Evolutionary conservation across 1,284 basidiomycete genomes (phyloP).

Genomic region (Boletus sp.): DNA sequence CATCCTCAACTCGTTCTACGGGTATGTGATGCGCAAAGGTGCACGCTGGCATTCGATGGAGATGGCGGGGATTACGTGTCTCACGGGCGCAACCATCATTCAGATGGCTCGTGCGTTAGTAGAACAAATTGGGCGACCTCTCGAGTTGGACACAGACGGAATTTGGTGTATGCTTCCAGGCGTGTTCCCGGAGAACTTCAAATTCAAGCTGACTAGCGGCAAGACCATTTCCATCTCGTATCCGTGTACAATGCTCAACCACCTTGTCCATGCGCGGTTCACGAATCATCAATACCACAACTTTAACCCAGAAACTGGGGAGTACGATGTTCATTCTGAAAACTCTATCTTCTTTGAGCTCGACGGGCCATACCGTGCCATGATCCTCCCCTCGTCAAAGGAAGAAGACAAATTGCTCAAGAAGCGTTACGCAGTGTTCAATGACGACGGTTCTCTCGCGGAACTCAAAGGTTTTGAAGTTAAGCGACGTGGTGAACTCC

Average conservation of each 20-base stretch:
- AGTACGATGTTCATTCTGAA: slow-evolving; percentile 87
- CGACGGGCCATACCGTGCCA: slow-evolving; percentile 97
- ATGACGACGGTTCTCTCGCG: slow-evolving; percentile 94
- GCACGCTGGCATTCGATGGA: slow-evolving; percentile 99
- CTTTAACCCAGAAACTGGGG: slow-evolving; percentile 78
- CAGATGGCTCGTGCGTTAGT: slow-evolving; percentile 99
- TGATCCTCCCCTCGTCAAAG: slow-evolving; percentile 99
- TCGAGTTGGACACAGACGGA: slow-evolving; percentile 98
- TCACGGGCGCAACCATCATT: slow-evolving; percentile 98
- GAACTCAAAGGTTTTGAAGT: slow-evolving; percentile 99
- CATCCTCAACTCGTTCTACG: slow-evolving; percentile 99
- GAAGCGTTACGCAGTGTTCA: slow-evolving; percentile 99
- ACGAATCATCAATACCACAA: slow-evolving; percentile 99
- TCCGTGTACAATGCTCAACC: slow-evolving; percentile 99
- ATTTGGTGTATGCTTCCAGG: slow-evolving; percentile 99
- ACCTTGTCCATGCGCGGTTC: slow-evolving; percentile 92
- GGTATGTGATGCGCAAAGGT: slow-evolving; percentile 99
- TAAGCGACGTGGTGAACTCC: slow-evolving; percentile 95
- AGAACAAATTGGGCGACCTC: slow-evolving; percentile 94
- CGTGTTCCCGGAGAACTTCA: slow-evolving; percentile 97
- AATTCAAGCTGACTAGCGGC: slow-evolving; percentile 85
- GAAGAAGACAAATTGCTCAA: slow-evolving; percentile 99
- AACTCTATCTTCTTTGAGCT: slow-evolving; percentile 99
- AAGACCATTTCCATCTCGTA: slow-evolving; percentile 94
- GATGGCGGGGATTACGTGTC: slow-evolving; percentile 99